These are phyloP conservation scores for Alisma plantagoaquatica DNA, from an alignment of 106 monocot species.

Conservation along the genomic window DNA sequence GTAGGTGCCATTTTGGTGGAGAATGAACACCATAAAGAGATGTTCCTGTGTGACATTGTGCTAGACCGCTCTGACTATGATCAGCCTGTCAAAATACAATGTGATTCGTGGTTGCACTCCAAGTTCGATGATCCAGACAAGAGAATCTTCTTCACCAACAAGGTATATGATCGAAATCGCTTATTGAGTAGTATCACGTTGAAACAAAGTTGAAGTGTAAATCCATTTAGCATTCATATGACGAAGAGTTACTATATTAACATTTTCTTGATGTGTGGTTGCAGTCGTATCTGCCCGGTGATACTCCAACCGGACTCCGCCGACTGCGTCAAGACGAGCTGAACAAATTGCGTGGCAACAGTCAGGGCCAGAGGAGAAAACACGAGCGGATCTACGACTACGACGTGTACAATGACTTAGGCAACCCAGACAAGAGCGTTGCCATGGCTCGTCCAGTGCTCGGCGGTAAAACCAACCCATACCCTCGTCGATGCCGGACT, in stretches of 20 bases:
- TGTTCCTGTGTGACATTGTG: constrained; percentile 72
- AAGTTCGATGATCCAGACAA: constrained; percentile 23
- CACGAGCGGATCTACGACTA: constrained; percentile 63
- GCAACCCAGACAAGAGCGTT: constrained; percentile 55
- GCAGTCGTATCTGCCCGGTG: constrained; percentile 76
- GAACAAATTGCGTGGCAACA: constrained; percentile 59
- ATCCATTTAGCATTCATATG: not conserved
- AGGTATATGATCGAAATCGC: constrained; percentile 40
- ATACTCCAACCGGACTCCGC: constrained; percentile 72
- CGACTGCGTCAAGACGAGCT: constrained; percentile 59
- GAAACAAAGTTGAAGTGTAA: not conserved
- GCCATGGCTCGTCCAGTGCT: constrained; percentile 34
- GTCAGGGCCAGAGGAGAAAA: constrained; percentile 42
- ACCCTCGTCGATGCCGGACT: constrained; percentile 54
- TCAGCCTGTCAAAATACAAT: constrained; percentile 66
- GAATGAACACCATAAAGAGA: constrained; percentile 67
- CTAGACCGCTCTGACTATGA: constrained; percentile 69
- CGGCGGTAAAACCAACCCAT: constrained; percentile 52
- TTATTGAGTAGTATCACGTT: not conserved
- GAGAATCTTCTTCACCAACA: constrained; percentile 75
- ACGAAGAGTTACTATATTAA: not conserved
- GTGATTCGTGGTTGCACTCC: constrained; percentile 92
- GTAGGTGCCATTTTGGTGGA: constrained; percentile 69
- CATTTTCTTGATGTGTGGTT: not conserved
- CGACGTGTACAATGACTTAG: constrained; percentile 58